Evolutionary conservation across 331 rosid genomes (phyloP).

Genomic region (Spiraea crenata): DNA sequence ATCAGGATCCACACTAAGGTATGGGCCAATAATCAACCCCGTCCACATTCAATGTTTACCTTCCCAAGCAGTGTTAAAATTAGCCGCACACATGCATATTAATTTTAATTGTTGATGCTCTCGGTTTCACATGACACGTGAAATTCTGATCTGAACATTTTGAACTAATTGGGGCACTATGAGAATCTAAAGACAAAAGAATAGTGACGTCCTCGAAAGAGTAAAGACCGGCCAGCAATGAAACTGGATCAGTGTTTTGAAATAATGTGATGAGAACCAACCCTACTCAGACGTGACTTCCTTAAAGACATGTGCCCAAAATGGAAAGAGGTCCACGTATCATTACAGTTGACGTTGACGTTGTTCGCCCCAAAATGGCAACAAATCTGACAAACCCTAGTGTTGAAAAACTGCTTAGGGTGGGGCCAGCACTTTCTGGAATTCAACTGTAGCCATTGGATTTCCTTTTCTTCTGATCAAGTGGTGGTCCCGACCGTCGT

Average conservation of each 20-base stretch:
- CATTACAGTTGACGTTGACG: slow-evolving; percentile 49
- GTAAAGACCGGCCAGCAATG: slow-evolving; percentile 7
- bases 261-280: neutral
- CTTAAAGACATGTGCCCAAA: slow-evolving; percentile 37
- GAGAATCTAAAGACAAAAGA: neutral
- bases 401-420: neutral
- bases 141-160: neutral
- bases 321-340: slow-evolving; percentile 49
- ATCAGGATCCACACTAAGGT: too few relatives aligned
- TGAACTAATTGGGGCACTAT: neutral
- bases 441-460: slow-evolving; percentile 33
- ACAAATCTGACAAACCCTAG: slow-evolving; percentile 33
- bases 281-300: slow-evolving; percentile 46
- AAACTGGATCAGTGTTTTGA: slow-evolving; percentile 3
- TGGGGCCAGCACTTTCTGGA: slow-evolving; percentile 30
- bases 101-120: too few relatives aligned
- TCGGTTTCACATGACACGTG: too few relatives aligned
- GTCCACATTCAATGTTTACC: too few relatives aligned
- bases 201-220: neutral
- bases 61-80: too few relatives aligned
- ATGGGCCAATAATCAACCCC: too few relatives aligned
- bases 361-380: slow-evolving; percentile 47
- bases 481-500: slow-evolving; percentile 22
- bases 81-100: too few relatives aligned
- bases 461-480: neutral